Conservation (phyloP, 495 filamentous ascomycete genomes). For the Tuber aestivum region DNA sequence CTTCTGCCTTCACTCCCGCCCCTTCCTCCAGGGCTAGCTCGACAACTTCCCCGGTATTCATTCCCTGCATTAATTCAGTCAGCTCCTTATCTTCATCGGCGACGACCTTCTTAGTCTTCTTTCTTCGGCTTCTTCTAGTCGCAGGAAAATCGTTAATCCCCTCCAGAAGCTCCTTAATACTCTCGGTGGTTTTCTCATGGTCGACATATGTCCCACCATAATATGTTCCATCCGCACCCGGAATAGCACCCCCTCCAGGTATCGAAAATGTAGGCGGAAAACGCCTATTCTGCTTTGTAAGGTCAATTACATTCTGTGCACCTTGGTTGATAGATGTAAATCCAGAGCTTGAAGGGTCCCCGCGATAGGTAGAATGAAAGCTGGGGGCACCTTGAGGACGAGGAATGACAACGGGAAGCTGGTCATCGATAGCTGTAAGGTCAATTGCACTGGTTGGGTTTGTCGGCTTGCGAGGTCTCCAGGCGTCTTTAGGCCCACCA, state of each 20-base stretch:
- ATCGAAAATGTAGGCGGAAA: slow-evolving; percentile 27
- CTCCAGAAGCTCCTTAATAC: slow-evolving; percentile 42
- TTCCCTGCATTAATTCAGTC: slow-evolving; percentile 59
- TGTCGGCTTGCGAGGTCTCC: slow-evolving; percentile 28
- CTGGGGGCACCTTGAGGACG: slow-evolving; percentile 32
- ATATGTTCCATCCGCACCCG: slow-evolving; percentile 25
- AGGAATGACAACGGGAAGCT: slow-evolving; percentile 25
- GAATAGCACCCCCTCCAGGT: slow-evolving; percentile 28
- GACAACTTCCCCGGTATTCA: slow-evolving; percentile 10
- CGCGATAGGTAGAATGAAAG: slow-evolving; percentile 28
- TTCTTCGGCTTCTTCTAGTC: slow-evolving; percentile 48
- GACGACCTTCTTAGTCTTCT: slow-evolving; percentile 58
- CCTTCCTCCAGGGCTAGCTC: slow-evolving; percentile 4
- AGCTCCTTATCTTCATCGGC: slow-evolving; percentile 72
- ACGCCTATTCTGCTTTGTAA: slow-evolving; percentile 4
- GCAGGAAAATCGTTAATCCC: slow-evolving; percentile 50
- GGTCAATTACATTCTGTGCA: slow-evolving; percentile 6
- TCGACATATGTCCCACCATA: slow-evolving; percentile 33
- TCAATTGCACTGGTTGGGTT: slow-evolving; percentile 15
- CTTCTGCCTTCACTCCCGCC: slow-evolving; percentile 9
- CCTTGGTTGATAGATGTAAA: slow-evolving; percentile 14
- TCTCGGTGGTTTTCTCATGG: slow-evolving; percentile 39
- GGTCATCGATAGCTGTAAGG: slow-evolving; percentile 19
- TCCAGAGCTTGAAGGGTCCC: slow-evolving; percentile 9
- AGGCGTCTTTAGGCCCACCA: slow-evolving; percentile 24